Evolutionary conservation across 2,329 filamentous ascomycete species (phyloP), one percentile per base, ranked within the genome.

Genomic region (Fusarium keratoplasticum): DNA sequence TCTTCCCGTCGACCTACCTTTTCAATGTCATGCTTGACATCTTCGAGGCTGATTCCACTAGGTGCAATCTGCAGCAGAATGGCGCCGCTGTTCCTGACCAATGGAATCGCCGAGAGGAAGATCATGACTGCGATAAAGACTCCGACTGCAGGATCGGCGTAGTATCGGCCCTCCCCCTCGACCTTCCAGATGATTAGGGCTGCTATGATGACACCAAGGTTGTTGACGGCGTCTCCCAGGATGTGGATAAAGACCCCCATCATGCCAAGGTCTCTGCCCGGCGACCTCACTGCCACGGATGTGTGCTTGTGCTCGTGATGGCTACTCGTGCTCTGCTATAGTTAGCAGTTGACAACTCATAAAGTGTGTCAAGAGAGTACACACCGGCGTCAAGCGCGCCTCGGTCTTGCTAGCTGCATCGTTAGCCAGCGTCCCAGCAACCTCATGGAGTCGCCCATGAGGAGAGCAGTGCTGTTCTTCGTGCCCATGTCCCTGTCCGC

Each of bases 41-140:
- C 90, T 0, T 87, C 86, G 0, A 91, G 77, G 5, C 89, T 85
- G 4, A 94, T 86, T 1, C 89, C 90, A 0, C 81, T 79, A 0
- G 93, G 93, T 0, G 89, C 90, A 68, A 89, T 91, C 79, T 95
- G 88, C 18, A 95, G 85, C 2, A 95, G 83, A 61, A 95, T 94
- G 35, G 84, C 84, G 6, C 92, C 93, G 60, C 87, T 89, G 54
- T 85, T 87, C 77, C 87, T 90, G 42, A 91, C 86, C 68, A 95
- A 84, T 0, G 92, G 91, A 14, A 92, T 74, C 0, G 91, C 87
- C 0, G 92, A 90, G 0, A 89, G 66, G 4, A 94, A 83, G 44
- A 95, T 94, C 88, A 95, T 92, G n/a, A 94, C 69, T 3, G 91
- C 88, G 75, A 95, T 95, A 60, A 87, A 91, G 80, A 93, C 86